Base-by-base conservation (phyloP, 2,329 filamentous ascomycete species). In the Alternaria sp. region DNA sequence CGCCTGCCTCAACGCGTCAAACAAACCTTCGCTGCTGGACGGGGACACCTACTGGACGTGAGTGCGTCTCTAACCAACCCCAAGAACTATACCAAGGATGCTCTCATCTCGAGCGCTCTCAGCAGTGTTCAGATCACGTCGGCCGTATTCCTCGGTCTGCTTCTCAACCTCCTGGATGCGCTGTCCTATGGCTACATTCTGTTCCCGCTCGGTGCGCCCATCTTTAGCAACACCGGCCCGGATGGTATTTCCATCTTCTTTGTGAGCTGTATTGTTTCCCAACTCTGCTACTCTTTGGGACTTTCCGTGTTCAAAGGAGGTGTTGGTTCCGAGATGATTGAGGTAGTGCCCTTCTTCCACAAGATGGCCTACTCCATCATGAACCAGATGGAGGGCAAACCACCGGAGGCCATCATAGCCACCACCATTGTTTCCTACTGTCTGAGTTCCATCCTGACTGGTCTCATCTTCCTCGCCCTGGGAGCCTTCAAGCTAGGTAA, bases 191-290 rank as follows among this genome's bases (percentile, higher is more conserved):
- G 92, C 86, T 81, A 78, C 57, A 97, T 97, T 73, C 82, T 99
- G 12, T 99, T 99, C 69, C 96, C 96, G 0, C 85, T 99, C 0
- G 94, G 95, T 7, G 91, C 92, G 66, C 89, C 92, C 8, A 87
- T 97, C 19, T 99, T 99, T 78, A 88, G 91, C 26, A 87, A 91
- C 66, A 88, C 98, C 7, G 96, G 95, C 2, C 90, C 95, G 1
- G 95, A 97, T 60, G 96, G 96, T 23, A 97, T 99, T 59, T 97
- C 96, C 1, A 97, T 99, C 81, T 99, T 98, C 82, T 99, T 98
- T 79, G 92, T 99, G 70, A 97, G 94, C 85, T 97, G 94, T 61
- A 97, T 99, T 67, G 87, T 98, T 44, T 92, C 96, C 0, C 96
- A 99, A 77, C 80, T 99, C 55, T 91, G 93, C 15, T 98, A 95